Conservation (phyloP, 768 basidiomycete genomes). For the Podaxis sp. region DNA sequence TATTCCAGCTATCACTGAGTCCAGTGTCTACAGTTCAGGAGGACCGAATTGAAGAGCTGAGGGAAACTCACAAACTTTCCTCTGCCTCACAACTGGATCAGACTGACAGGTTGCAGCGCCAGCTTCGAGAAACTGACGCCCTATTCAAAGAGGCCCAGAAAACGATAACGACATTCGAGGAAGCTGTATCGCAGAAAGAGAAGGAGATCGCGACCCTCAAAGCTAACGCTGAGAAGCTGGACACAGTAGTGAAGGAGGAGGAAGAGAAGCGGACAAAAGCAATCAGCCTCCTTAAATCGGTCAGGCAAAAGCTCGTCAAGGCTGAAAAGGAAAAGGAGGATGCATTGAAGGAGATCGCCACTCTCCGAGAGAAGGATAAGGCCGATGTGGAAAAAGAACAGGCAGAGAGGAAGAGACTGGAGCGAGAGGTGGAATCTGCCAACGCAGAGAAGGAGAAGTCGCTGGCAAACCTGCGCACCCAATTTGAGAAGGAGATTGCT, state of each 20-base stretch:
- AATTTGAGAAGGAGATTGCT: slow-evolving; percentile 73
- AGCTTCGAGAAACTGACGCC: slow-evolving; percentile 70
- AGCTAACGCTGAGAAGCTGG: slow-evolving; percentile 61
- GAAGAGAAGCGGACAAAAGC: slow-evolving; percentile 98
- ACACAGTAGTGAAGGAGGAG: slow-evolving; percentile 78
- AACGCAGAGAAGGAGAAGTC: slow-evolving; percentile 66
- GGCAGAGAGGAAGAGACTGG: slow-evolving; percentile 51
- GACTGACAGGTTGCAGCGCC: slow-evolving; percentile 66
- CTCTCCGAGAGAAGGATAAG: slow-evolving; percentile 52
- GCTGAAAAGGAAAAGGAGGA: slow-evolving; percentile 94
- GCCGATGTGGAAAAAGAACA: slow-evolving; percentile 57
- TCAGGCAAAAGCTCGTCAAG: slow-evolving; percentile 96
- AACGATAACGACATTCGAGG: slow-evolving; percentile 47
- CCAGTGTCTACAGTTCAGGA: slow-evolving; percentile 64
- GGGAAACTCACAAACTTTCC: slow-evolving; percentile 81
- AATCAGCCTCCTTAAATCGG: slow-evolving; percentile 88
- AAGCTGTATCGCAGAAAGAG: slow-evolving; percentile 48
- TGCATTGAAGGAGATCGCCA: slow-evolving; percentile 53
- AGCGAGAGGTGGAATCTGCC: slow-evolving; percentile 61
- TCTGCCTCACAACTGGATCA: slow-evolving; percentile 75
- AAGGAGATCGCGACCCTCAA: slow-evolving; percentile 59
- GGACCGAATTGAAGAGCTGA: slow-evolving; percentile 79
- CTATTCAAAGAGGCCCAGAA: slow-evolving; percentile 60
- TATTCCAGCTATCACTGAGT: slow-evolving; percentile 4
- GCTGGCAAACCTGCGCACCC: slow-evolving; percentile 54